Evolutionary conservation across 176 grass and related monocot species (phyloP).

Genomic region (Oryza nivara): DNA sequence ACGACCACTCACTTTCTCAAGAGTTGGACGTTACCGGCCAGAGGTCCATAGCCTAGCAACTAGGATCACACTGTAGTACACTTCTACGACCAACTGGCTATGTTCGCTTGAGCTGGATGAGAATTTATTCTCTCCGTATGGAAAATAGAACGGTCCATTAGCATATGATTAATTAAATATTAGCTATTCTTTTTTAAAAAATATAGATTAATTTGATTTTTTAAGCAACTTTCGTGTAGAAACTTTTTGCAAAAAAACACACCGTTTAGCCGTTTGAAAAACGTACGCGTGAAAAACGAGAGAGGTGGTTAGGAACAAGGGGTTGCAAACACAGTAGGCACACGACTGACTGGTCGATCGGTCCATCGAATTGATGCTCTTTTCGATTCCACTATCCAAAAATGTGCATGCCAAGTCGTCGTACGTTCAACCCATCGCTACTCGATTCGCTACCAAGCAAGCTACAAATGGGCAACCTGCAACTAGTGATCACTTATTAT

Average conservation of each 20-base stretch:
- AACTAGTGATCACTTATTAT: not conserved
- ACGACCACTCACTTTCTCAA: slow-evolving; percentile 1
- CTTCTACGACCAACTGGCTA: too few species aligned
- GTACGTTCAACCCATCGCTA: not conserved
- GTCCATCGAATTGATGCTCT: not conserved
- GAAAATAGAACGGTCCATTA: too few species aligned
- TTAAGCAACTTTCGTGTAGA: too few species aligned
- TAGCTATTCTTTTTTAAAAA: too few species aligned
- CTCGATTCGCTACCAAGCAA: not conserved
- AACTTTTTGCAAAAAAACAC: too few species aligned
- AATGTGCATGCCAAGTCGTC: not conserved
- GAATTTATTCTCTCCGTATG: too few species aligned
- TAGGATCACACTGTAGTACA: not conserved
- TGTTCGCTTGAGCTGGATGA: too few species aligned
- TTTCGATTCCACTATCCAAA: not conserved
- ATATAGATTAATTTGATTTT: too few species aligned
- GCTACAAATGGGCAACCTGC: not conserved
- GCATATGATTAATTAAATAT: too few species aligned
- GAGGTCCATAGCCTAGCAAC: not conserved
- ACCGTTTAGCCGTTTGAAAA: too few species aligned
- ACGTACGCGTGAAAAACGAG: too few species aligned
- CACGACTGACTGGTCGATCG: not conserved
- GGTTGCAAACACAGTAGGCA: not conserved
- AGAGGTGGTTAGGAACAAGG: too few species aligned
- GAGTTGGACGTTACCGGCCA: not conserved